Evolutionary conservation across 2,329 filamentous ascomycete species (phyloP), one percentile per base, ranked within the genome.

Genomic region (Talaromyces sp.): DNA sequence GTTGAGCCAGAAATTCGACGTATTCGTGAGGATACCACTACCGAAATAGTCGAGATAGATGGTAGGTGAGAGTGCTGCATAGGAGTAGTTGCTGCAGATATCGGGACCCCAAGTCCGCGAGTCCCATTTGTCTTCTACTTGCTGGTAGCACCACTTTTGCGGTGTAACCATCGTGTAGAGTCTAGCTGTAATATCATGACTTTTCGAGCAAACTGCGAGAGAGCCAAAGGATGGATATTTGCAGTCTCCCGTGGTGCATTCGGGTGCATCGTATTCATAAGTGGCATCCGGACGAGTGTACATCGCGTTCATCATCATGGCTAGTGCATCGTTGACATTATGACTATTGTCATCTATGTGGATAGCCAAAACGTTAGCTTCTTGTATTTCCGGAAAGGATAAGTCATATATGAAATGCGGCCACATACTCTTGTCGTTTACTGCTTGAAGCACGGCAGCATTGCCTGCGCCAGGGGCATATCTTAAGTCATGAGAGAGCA

Each of bases 201-300:
- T 61, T 42, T 57, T 30, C 7, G 40, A 55, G 33, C 60, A 61
- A 9, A 61, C 56, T 47, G 60, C 60, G n/a, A 61, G 60, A 10
- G 60, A 61, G 47, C 56, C 14, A 47, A 61, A 58, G 4, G 55
- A 40, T 47, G 56, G 56, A 44, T 55, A 61, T 31, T 61, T 51
- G 50, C 55, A 61, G n/a, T 58, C 58, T 42, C 55, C 60, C 8
- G 55, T 61, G 6, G 55, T 9, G 56, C 55, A 61, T 9, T 42
- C 28, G 16, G 60, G 55, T 27, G 55, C 28, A 52, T 51, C 51
- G 16, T 28, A 58, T 42, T 57, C 56, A 36, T 61, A 58, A 44
- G 34, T 47, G 12, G 33, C 6, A 16, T 61, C n/a, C 14, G n/a
- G 5, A 42, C 42, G 56, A 30, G 60, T 61, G 47, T 31, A 54